These are phyloP conservation scores for Geranium brycei DNA, from an alignment of 345 rosid species.

Conservation along the genomic window DNA sequence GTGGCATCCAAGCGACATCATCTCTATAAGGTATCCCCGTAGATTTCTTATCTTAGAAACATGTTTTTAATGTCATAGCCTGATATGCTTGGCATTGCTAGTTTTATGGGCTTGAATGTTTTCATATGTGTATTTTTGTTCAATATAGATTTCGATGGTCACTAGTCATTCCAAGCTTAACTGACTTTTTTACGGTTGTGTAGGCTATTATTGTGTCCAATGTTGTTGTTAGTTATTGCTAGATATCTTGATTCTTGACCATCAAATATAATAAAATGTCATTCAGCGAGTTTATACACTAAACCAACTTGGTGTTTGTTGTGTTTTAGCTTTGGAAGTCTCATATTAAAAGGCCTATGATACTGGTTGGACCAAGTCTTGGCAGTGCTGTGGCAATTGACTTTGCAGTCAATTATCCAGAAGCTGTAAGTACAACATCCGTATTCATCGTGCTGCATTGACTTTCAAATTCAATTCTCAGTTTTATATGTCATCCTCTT, in stretches of 20 bases:
- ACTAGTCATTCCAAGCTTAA: too few relatives aligned
- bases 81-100: too few relatives aligned
- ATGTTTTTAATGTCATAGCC: too few relatives aligned
- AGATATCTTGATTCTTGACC: background rate
- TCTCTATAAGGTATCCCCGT: constrained; percentile 40
- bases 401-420: constrained; percentile 59
- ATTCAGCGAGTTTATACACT: background rate
- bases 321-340: constrained; percentile 59
- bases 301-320: background rate
- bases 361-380: constrained; percentile 89
- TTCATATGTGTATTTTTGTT: too few relatives aligned
- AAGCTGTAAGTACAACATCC: constrained; percentile 40
- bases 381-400: constrained; percentile 79
- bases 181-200: too few relatives aligned
- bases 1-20: constrained; percentile 63
- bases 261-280: background rate
- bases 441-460: background rate
- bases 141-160: too few relatives aligned
- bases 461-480: background rate
- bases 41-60: background rate
- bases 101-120: too few relatives aligned
- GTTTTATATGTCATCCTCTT: background rate
- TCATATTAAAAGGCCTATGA: constrained; percentile 63
- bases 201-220: background rate
- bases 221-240: background rate